Evolutionary conservation across 306 rosid species (phyloP), one percentile per base, ranked within the genome.

Genomic region (Pyrus pyrifolia): DNA sequence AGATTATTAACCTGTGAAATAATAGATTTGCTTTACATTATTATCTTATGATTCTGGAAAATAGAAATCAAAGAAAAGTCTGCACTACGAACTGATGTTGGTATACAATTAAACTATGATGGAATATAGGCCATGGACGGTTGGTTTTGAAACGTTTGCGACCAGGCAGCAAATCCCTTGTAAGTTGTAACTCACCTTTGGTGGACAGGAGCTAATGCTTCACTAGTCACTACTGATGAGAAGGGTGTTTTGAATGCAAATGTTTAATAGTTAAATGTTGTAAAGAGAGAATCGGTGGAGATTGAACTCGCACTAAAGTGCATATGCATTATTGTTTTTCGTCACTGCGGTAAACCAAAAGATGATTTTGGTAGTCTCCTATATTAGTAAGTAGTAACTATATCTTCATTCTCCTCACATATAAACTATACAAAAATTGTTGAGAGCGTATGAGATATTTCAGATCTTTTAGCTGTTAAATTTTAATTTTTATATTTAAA

Each of bases 211-310:
- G 14, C 51, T 18, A 3, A 5, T 9, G 3, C 31, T 40, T 42
- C 45, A 44, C 69, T 73, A 70, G 74, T 81, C 45, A 44, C 69
- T 73, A 67, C 76, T 81, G 67, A 25, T 33, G 80, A 27, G 80
- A 66, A 6, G 59, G 67, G 33, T 82, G 81, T 70, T 70, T 83
- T n/a, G 78, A 72, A 30, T 73, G 82, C 70, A 68, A 60, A 30
- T 78, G 80, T 45, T 7, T 7, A 38, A 7, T 38, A 38, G 42
- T 38, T 7, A 38, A 38, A 38, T 38, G 9, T 6, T 7, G 2
- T 38, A 7, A 38, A 38, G 2, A 38, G 42, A 38, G 42, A 38
- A 38, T 1, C 10, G 42, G 2, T 38, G 42, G 2, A 38, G 42
- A 38, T 33, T 33, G 38, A 33, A 33, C 38, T 33, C 4, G 14